Percentiles rank a stretch among this genome's conserved stretches.
Evolutionary conservation across 371 early-diverging fungal genomes (phyloP).

Genomic region (Nematocida major): DNA sequence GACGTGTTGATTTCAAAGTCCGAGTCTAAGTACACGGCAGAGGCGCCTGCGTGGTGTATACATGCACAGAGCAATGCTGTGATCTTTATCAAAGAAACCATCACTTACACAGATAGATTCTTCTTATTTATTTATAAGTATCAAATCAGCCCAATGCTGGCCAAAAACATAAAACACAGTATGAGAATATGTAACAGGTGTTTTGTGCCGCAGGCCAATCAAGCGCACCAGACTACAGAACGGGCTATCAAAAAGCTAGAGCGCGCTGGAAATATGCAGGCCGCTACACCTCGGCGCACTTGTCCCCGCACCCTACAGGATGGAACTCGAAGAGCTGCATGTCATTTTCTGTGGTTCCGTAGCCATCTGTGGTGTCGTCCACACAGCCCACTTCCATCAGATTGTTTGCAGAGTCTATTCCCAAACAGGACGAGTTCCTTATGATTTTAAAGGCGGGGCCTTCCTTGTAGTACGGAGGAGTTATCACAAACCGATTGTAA

Average conservation of each 20-base stretch:
- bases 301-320: neutral
- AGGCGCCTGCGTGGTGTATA: neutral
- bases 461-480: conserved; percentile 31
- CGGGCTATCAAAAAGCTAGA: neutral
- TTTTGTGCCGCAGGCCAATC: neutral
- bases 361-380: conserved; percentile 20
- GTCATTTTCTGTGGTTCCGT: conserved; percentile 8
- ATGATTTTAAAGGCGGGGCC: conserved; percentile 26
- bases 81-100: neutral
- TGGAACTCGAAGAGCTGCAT: conserved; percentile 38
- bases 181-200: neutral
- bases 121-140: conserved; percentile 29
- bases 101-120: neutral
- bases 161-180: neutral
- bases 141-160: neutral
- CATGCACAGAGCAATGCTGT: neutral
- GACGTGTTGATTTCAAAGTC: conserved; percentile 35
- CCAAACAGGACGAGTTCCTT: conserved; percentile 10
- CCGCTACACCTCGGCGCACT: neutral
- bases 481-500: conserved; percentile 22
- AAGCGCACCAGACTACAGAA: neutral
- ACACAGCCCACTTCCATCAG: neutral
- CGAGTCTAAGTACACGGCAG: conserved; percentile 15
- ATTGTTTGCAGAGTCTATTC: neutral
- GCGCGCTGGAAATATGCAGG: neutral